Conservation (phyloP, 2,329 filamentous ascomycete species). For the Colletotrichum gloeosporioides region DNA sequence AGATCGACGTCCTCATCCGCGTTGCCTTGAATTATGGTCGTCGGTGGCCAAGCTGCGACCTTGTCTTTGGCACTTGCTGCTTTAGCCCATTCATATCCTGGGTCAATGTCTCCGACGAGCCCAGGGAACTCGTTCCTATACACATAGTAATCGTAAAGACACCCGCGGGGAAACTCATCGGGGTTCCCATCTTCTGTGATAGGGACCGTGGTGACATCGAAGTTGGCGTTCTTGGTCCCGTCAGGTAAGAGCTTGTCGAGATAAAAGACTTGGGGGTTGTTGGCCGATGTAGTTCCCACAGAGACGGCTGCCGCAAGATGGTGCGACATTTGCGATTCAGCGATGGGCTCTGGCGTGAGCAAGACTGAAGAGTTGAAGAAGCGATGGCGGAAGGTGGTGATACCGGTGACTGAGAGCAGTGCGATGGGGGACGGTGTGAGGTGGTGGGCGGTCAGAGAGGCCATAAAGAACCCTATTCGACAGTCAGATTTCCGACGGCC, state of each 20-base stretch:
- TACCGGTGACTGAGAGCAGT: conserved; percentile 38
- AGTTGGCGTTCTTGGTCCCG: conserved; percentile 28
- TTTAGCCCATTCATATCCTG: conserved; percentile 34
- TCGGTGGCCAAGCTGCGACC: conserved; percentile 33
- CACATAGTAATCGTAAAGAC: conserved; percentile 39
- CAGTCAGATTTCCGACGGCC: not conserved
- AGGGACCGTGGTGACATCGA: not conserved
- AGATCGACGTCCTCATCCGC: conserved; percentile 32
- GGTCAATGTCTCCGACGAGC: conserved; percentile 33
- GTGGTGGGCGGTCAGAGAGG: conserved; percentile 32
- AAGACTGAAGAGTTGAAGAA: conserved; percentile 40
- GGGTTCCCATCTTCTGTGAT: not conserved
- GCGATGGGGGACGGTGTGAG: conserved; percentile 32
- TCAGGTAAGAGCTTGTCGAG: conserved; percentile 29
- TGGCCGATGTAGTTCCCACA: conserved; percentile 26
- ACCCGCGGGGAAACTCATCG: conserved; percentile 19
- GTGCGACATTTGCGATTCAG: conserved; percentile 26
- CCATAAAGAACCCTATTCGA: conserved; percentile 35
- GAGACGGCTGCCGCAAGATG: conserved; percentile 27
- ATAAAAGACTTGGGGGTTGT: conserved; percentile 26
- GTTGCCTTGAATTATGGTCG: conserved; percentile 38
- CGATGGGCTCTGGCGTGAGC: conserved; percentile 30
- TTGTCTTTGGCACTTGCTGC: conserved; percentile 8
- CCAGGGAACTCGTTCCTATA: conserved; percentile 33
- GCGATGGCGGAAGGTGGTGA: conserved; percentile 38